Evolutionary conservation across 106 monocot genomes (phyloP).

Genomic region (Vanilla planifolia): DNA sequence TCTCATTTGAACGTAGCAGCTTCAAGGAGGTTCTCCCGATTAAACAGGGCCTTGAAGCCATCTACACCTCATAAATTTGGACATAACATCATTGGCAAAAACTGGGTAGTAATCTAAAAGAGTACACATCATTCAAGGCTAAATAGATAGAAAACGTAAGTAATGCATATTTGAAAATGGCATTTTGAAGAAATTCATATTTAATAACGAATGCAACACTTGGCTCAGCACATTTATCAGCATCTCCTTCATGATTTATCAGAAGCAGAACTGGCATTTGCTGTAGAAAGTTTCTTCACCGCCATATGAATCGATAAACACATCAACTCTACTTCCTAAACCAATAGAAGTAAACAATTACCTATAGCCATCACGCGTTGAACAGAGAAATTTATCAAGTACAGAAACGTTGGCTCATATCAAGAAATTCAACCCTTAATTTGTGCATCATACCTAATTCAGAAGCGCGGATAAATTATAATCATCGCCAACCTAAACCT

Average conservation of each 20-base stretch:
- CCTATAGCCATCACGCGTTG: too few relatives aligned
- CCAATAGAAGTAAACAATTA: background rate
- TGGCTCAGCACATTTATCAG: conserved; percentile 18
- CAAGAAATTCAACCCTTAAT: too few relatives aligned
- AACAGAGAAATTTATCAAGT: background rate
- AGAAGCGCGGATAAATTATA: too few relatives aligned
- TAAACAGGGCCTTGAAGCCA: conserved; percentile 12
- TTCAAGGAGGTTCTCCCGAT: conserved; percentile 25
- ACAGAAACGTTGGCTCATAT: too few relatives aligned
- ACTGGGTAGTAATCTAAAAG: too few relatives aligned
- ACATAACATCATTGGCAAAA: conserved; percentile 11
- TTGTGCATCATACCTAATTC: too few relatives aligned
- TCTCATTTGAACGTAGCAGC: conserved; percentile 16
- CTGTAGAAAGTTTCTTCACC: conserved; percentile 36
- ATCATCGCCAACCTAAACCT: too few relatives aligned
- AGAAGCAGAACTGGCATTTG: conserved; percentile 73
- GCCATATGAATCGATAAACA: conserved; percentile 13
- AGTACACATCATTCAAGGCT: too few relatives aligned
- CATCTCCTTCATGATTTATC: conserved; percentile 32
- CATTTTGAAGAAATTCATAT: too few relatives aligned
- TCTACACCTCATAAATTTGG: conserved; percentile 9
- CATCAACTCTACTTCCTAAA: background rate
- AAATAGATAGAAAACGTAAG: background rate
- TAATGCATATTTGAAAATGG: too few relatives aligned
- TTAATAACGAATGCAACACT: background rate